Conservation (phyloP, 106 monocot species). For the Xerophyta viscosa region DNA sequence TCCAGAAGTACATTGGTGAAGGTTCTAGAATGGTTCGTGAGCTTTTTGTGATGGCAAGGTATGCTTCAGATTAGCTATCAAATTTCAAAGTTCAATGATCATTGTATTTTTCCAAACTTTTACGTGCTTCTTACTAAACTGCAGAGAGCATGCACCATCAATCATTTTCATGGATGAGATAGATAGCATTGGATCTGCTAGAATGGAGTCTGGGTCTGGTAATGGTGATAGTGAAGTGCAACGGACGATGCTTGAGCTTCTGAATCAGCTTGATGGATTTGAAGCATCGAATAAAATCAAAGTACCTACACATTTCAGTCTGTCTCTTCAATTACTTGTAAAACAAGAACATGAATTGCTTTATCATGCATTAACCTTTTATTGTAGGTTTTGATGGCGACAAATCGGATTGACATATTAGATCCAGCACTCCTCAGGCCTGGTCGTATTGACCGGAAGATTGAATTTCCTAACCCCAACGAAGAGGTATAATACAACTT, state of each 20-base stretch:
- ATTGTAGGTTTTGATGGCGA: slow-evolving; percentile 42
- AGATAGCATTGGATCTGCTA: slow-evolving; percentile 52
- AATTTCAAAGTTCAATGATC: no score
- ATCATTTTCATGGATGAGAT: slow-evolving; percentile 65
- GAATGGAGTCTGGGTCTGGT: slow-evolving; percentile 53
- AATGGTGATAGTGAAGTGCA: slow-evolving; percentile 62
- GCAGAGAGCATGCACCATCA: slow-evolving; percentile 45
- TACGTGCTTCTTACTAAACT: no score
- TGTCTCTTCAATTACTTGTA: no score
- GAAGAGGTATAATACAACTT: slow-evolving; percentile 5
- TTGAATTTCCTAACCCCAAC: slow-evolving; percentile 17
- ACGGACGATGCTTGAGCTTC: slow-evolving; percentile 58
- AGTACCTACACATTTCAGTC: no score
- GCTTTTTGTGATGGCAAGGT: slow-evolving; percentile 99
- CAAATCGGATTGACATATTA: slow-evolving; percentile 46
- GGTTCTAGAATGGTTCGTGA: slow-evolving; percentile 99
- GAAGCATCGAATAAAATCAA: slow-evolving; percentile 60
- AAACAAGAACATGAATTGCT: no score
- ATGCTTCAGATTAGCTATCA: no score
- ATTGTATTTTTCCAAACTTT: no score
- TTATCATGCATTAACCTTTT: not conserved
- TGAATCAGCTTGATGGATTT: slow-evolving; percentile 60
- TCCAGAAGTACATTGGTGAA: slow-evolving; percentile 99
- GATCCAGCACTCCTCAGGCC: slow-evolving; percentile 47
- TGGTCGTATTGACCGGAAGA: slow-evolving; percentile 33